Percentiles rank a stretch among this genome's conserved stretches.
These are phyloP conservation scores for Fusarium veterinarium DNA, from an alignment of 2,329 filamentous ascomycete species.

Conservation along the genomic window DNA sequence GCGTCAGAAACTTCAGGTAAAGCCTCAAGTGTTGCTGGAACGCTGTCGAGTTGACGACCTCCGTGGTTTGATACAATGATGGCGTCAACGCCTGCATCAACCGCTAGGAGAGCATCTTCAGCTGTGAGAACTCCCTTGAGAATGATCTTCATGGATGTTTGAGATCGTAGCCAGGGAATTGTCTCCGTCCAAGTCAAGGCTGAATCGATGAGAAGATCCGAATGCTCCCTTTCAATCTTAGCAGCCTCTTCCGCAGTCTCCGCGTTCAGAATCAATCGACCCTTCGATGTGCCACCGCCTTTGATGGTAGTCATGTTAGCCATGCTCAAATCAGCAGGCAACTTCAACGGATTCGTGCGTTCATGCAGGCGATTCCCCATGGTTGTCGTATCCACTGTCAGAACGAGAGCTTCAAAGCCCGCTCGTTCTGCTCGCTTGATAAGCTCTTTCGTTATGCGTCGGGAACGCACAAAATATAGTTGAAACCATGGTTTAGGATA, in stretches of 20 bases:
- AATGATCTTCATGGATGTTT: background rate
- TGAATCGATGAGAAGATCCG: fast-evolving
- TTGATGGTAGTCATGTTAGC: background rate
- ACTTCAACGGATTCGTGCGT: background rate
- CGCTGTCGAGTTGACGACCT: background rate
- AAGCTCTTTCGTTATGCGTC: background rate
- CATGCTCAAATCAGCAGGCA: background rate
- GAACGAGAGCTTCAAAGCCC: background rate
- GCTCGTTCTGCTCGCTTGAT: background rate
- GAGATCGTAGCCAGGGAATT: background rate
- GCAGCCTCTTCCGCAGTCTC: background rate
- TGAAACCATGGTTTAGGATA: background rate
- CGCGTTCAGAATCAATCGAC: background rate
- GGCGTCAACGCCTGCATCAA: background rate
- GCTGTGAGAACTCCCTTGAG: background rate
- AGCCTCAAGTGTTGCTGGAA: background rate
- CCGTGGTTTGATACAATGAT: background rate
- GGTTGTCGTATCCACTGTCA: background rate
- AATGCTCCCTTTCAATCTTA: background rate
- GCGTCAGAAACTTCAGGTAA: background rate
- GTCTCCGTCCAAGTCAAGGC: background rate
- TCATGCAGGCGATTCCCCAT: background rate
- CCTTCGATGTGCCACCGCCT: background rate
- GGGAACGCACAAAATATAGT: background rate
- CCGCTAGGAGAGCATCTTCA: background rate